Evolutionary conservation across 345 rosid species (phyloP), one percentile per base, ranked within the genome.

Genomic region (Psidium guajava): DNA sequence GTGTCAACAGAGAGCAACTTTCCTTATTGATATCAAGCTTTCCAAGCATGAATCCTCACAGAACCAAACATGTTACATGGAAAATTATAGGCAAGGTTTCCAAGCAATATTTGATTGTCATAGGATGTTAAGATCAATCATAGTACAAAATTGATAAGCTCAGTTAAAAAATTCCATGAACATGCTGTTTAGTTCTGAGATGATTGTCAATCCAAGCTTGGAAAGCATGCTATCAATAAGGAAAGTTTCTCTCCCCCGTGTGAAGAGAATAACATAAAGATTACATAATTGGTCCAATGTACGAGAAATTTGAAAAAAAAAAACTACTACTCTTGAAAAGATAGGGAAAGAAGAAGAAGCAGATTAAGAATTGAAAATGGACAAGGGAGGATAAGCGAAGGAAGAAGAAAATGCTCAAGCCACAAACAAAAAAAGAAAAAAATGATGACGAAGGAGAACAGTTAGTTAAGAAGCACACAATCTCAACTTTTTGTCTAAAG

Each of bases 151-250:
- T 10, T 49, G 2, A 49, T 49, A 49, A 49, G 51, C 51, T 9
- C 11, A 11, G 9, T 49, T 8, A 83, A 44, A 88, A 86, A 89
- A 84, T 87, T 92, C 21, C 89, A 88, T 20, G 93, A 92, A 53
- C 49, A 83, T 84, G 89, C 92, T 40, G 82, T 84, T 75, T 96
- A 96, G 96, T 89, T 86, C 16, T 96, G 96, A 61, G 91, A 74
- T 81, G 93, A 88, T 86, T 94, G 98, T 88, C 89, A 89, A 59
- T 77, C 90, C 5, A 84, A 83, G 86, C 47, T 36, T 83, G 83
- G 18, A 32, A 82, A 87, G n/a, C 40, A 61, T 21, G 42, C 82
- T 47, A 24, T 18, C n/a, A 27, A 36, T 20, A 25, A 13, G 61
- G 61, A 56, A 56, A 24, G 27, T 56, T 24, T 5, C 27, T 22